phyloP scores from a whole-genome alignment of 1,284 basidiomycete genomes.

The Chalciporus sp. region DNA sequence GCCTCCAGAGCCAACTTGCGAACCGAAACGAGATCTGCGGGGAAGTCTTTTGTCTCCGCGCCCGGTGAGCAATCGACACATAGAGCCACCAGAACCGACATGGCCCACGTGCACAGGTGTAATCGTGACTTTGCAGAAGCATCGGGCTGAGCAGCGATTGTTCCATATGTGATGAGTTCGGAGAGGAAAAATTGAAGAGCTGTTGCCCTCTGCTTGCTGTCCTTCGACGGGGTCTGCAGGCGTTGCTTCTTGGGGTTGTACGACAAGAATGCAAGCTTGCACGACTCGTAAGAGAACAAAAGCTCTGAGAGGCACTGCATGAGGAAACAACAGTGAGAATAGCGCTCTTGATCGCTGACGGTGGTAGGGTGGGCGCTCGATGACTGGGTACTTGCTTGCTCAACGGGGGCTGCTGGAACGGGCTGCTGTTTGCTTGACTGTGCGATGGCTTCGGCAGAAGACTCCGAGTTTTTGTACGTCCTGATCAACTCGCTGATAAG shows the following conservation, averaged over 20 bases:
- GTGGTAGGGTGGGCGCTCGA: constrained; percentile 8
- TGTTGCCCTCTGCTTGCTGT: constrained; percentile 60
- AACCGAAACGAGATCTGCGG: constrained; percentile 78
- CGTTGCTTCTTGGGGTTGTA: constrained; percentile 72
- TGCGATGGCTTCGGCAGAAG: constrained; percentile 9
- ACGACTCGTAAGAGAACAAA: constrained; percentile 89
- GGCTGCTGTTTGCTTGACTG: constrained; percentile 21
- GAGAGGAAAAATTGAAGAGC: constrained; percentile 78
- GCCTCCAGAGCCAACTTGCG: constrained; percentile 92
- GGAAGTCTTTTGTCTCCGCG: constrained; percentile 75
- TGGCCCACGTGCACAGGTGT: constrained; percentile 84
- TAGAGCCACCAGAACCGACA: constrained; percentile 89
- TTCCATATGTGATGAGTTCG: constrained; percentile 79
- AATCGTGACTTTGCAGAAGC: constrained; percentile 58
- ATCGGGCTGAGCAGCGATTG: constrained; percentile 61
- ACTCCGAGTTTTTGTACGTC: constrained; percentile 47
- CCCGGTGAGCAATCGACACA: constrained; percentile 79
- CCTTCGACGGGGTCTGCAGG: constrained; percentile 62
- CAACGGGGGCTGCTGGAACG: constrained; percentile 4
- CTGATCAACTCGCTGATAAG: constrained; percentile 73
- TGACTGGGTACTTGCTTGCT: constrained; percentile 23
- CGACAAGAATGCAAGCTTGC: constrained; percentile 87
- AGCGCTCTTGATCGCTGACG: constrained; percentile 40
- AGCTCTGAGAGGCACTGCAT: constrained; percentile 94
- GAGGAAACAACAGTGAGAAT: constrained; percentile 81